Base-by-base conservation (phyloP, 495 filamentous ascomycete species). In the Neohortaea acidophila region DNA sequence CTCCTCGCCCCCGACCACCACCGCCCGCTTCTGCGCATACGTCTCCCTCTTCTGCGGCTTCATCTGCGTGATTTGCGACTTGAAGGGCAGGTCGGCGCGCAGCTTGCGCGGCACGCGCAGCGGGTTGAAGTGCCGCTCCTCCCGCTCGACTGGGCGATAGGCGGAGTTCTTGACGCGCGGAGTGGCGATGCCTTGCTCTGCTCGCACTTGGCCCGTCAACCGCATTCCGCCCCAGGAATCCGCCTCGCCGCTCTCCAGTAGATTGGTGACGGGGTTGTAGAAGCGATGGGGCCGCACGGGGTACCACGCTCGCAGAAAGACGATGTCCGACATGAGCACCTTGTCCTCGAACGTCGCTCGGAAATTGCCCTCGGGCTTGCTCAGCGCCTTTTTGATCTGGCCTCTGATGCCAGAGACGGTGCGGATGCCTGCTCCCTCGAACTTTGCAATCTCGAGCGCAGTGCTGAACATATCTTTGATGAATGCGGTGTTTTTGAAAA, bases 401-500 rank as follows among this genome's bases (percentile, higher is more conserved):
- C 89, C 89, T 14, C 89, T 70, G 47, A 97, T 77, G 25, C 89
- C 91, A 3, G 86, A 94, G 19, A 97, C 89, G 0, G 89, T 97
- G 40, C 84, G 80, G 59, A 97, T 87, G 31, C 79, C 74, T 8
- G 89, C 89, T 25, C 89, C 91, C 63, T 96, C 89, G 52, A 97
- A 96, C 60, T 96, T 96, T 56, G 89, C 87, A 41, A 96, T 84
- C 55, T 97, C 89, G 11, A 97, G 69, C 0, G 81, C 65, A 0
- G 77, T 77, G 51, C 71, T 85, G 67, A 97, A 97, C 89, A 97
- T 97, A 58, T 94, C 84, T 56, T 85, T 87, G 65, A 97, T 89
- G 61, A 97, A 96, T 13, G 89, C 84, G 0, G 89, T 97, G 62
- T 97, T 97, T 55, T 91, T 91, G 72, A 94, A 97, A 59, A 97